Evolutionary conservation across 495 filamentous ascomycete genomes (phyloP).

Genomic region (Aspergillus asperescens): DNA sequence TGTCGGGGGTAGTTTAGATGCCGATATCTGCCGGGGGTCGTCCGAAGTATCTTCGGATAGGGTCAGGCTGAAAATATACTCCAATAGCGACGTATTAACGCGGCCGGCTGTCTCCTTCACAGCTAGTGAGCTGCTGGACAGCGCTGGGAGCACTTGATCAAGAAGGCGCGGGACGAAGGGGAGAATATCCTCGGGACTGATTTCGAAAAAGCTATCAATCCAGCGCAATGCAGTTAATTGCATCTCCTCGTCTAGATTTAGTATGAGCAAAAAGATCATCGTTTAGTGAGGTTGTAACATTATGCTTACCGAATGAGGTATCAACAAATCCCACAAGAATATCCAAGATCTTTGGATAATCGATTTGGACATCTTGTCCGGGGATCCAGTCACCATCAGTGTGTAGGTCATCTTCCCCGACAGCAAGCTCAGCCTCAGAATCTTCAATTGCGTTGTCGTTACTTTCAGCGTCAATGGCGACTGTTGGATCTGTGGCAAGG

Average conservation of each 20-base stretch:
- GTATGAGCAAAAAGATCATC: constrained; percentile 1
- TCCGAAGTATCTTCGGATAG: constrained; percentile 68
- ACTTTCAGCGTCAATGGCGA: constrained; percentile 32
- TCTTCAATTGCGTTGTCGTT: constrained; percentile 49
- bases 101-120: constrained; percentile 83
- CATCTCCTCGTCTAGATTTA: constrained; percentile 69
- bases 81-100: constrained; percentile 84
- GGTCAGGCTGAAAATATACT: constrained; percentile 83
- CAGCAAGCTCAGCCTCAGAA: constrained; percentile 53
- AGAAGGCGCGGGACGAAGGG: constrained; percentile 88
- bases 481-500: constrained; percentile 46
- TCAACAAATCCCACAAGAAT: constrained; percentile 89
- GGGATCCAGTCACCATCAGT: constrained; percentile 91
- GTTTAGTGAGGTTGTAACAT: background rate
- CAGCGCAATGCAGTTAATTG: constrained; percentile 86
- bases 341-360: constrained; percentile 84
- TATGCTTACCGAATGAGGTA: constrained; percentile 62
- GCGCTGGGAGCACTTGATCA: constrained; percentile 86
- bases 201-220: constrained; percentile 95
- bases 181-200: constrained; percentile 96
- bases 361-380: constrained; percentile 93
- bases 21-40: constrained; percentile 35
- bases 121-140: constrained; percentile 83
- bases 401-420: constrained; percentile 60
- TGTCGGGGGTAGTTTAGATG: constrained; percentile 36